Percentiles rank a stretch among this genome's conserved stretches.
phyloP scores from a whole-genome alignment of 768 basidiomycete genomes.

The Lactarius hengduanensis region DNA sequence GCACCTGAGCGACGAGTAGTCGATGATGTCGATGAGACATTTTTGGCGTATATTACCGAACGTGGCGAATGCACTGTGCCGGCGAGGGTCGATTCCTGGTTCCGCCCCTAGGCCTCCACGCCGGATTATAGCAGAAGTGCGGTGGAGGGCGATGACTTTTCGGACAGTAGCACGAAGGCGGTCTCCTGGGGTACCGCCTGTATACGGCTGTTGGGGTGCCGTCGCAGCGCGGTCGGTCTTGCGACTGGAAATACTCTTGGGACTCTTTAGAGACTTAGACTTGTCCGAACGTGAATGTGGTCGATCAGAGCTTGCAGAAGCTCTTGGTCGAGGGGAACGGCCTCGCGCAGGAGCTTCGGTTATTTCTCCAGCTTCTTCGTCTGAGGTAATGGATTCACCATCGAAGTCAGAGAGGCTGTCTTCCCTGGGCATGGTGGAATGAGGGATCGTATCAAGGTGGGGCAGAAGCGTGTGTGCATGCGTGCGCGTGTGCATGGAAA shows the following conservation, averaged over 20 bases:
- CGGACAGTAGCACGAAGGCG: slow-evolving; percentile 55
- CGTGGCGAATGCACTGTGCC: slow-evolving; percentile 51
- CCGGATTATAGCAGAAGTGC: slow-evolving; percentile 43
- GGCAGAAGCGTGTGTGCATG: background rate
- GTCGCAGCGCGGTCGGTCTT: slow-evolving; percentile 10
- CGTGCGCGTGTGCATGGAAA: slow-evolving; percentile 1
- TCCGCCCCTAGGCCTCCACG: slow-evolving; percentile 57
- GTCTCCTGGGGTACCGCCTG: slow-evolving; percentile 46
- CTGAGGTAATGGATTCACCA: slow-evolving; percentile 14
- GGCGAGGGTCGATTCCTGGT: slow-evolving; percentile 68
- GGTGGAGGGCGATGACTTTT: slow-evolving; percentile 63
- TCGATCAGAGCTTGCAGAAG: background rate
- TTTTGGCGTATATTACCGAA: slow-evolving; percentile 59
- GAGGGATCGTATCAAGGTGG: background rate
- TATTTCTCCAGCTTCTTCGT: slow-evolving; percentile 11
- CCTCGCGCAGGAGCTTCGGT: background rate
- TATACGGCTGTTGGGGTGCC: slow-evolving; percentile 21
- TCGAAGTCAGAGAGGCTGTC: slow-evolving; percentile 16
- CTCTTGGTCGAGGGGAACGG: slow-evolving; percentile 2
- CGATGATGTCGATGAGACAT: slow-evolving; percentile 64
- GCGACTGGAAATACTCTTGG: background rate
- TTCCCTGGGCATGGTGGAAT: slow-evolving; percentile 19
- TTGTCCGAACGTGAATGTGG: background rate
- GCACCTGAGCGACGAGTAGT: slow-evolving; percentile 59
- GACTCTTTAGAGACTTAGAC: background rate